Evolutionary conservation across 2,329 filamentous ascomycete genomes (phyloP).

Genomic region (Colletotrichum eremochloae): DNA sequence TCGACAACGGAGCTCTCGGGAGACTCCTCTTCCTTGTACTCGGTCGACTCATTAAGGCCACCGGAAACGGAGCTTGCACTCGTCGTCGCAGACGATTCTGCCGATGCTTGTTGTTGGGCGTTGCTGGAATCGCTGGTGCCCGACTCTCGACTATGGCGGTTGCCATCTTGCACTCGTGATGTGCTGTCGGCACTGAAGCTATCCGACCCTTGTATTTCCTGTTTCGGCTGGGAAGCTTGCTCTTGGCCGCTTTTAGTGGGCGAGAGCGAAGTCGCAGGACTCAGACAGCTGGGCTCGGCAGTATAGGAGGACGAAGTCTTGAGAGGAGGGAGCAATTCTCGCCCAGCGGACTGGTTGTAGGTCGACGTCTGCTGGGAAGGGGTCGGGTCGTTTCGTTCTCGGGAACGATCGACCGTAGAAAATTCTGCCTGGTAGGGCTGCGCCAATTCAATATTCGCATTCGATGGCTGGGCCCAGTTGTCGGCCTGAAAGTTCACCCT

Average conservation of each 20-base stretch:
- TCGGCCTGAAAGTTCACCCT: constrained; percentile 67
- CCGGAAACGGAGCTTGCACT: constrained; percentile 70
- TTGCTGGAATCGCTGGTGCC: constrained; percentile 62
- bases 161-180: constrained; percentile 52
- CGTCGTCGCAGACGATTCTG: constrained; percentile 66
- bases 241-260: constrained; percentile 25
- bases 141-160: constrained; percentile 67
- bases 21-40: constrained; percentile 61
- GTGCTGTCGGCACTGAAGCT: constrained; percentile 51
- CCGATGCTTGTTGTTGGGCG: constrained; percentile 62
- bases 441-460: constrained; percentile 63
- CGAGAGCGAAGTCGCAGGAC: constrained; percentile 17
- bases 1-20: constrained; percentile 65
- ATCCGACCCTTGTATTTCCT: constrained; percentile 46
- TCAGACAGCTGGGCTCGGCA: constrained; percentile 21
- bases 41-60: constrained; percentile 59
- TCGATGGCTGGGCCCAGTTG: constrained; percentile 66
- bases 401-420: constrained; percentile 46
- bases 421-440: constrained; percentile 47
- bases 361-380: constrained; percentile 55
- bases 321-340: constrained; percentile 38
- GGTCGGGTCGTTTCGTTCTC: constrained; percentile 51
- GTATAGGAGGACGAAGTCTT: constrained; percentile 31
- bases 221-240: constrained; percentile 17
- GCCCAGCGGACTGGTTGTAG: constrained; percentile 28